A percentile compares a stretch with the other conserved stretches of the same genome.
These are phyloP conservation scores for Clarireedia paspali DNA, from an alignment of 2,329 filamentous ascomycete genomes.

Conservation along the genomic window DNA sequence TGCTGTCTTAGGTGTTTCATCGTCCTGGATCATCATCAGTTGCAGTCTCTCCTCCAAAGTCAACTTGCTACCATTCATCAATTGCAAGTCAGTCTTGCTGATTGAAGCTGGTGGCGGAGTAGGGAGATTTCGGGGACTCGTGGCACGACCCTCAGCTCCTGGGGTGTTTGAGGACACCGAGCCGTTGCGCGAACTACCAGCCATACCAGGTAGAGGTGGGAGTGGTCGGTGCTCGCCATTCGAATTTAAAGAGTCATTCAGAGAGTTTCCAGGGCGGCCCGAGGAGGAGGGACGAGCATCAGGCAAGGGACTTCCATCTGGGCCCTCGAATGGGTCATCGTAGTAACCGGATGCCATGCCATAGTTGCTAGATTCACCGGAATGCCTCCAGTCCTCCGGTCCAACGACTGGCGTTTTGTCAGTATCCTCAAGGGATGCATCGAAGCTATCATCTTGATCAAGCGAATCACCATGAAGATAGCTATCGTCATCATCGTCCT, in stretches of 20 bases:
- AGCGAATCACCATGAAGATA: slow-evolving; percentile 46
- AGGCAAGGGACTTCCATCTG: slow-evolving; percentile 59
- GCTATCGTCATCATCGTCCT: slow-evolving; percentile 63
- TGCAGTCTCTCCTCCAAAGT: slow-evolving; percentile 78
- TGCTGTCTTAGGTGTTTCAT: slow-evolving; percentile 46
- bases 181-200: slow-evolving; percentile 33
- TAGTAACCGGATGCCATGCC: slow-evolving; percentile 21
- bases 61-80: slow-evolving; percentile 68
- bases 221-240: slow-evolving; percentile 78
- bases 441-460: slow-evolving; percentile 75
- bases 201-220: slow-evolving; percentile 70
- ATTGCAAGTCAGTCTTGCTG: slow-evolving; percentile 71
- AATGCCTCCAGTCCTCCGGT: slow-evolving; percentile 88
- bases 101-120: slow-evolving; percentile 62
- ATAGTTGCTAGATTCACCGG: slow-evolving; percentile 40
- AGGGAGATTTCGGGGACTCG: slow-evolving; percentile 60
- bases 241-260: slow-evolving; percentile 67
- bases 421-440: slow-evolving; percentile 88
- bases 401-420: slow-evolving; percentile 98
- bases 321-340: slow-evolving; percentile 60
- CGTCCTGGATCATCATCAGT: slow-evolving; percentile 79
- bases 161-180: slow-evolving; percentile 49
- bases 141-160: slow-evolving; percentile 64
- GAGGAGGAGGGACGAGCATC: slow-evolving; percentile 32
- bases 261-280: slow-evolving; percentile 47